phyloP scores from a whole-genome alignment of 2,329 filamentous ascomycete species.

The Lasiodiplodia sp. region DNA sequence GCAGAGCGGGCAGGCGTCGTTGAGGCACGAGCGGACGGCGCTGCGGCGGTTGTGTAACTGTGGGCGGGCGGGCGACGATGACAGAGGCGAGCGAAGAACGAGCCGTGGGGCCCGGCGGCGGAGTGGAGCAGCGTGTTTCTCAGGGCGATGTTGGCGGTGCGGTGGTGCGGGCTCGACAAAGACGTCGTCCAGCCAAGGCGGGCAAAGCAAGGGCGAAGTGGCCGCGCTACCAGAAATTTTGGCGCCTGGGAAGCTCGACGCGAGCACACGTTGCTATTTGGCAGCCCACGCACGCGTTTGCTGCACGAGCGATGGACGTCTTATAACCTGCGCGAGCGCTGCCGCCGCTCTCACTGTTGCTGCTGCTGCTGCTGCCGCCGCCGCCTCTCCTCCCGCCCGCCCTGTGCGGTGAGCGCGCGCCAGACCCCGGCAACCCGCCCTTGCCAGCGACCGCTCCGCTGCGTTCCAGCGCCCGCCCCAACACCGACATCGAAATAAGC shows the following conservation, averaged over 20 bases:
- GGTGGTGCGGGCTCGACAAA: slow-evolving; percentile 29
- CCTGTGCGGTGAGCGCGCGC: slow-evolving; percentile 20
- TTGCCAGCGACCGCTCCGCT: not conserved
- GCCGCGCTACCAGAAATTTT: slow-evolving; percentile 28
- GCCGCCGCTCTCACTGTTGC: not conserved
- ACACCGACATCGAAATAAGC: slow-evolving; percentile 21
- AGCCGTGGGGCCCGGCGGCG: slow-evolving; percentile 6
- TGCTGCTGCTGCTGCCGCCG: slow-evolving; percentile 2
- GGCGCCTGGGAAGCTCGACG: slow-evolving; percentile 25
- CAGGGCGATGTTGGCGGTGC: slow-evolving; percentile 24
- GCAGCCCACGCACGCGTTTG: slow-evolving; percentile 20
- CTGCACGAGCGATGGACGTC: not conserved
- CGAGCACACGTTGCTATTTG: slow-evolving; percentile 17
- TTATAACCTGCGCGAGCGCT: slow-evolving; percentile 11
- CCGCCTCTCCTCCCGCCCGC: slow-evolving; percentile 13
- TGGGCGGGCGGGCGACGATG: slow-evolving; percentile 5
- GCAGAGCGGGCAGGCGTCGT: slow-evolving; percentile 28
- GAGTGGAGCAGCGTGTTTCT: slow-evolving; percentile 29
- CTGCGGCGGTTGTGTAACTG: slow-evolving; percentile 28
- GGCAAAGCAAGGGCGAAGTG: slow-evolving; percentile 26
- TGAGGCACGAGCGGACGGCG: slow-evolving; percentile 29
- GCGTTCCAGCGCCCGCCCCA: slow-evolving; percentile 13
- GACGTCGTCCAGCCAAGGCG: slow-evolving; percentile 25
- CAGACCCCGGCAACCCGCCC: not conserved
- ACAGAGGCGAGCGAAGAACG: slow-evolving; percentile 22